These are phyloP conservation scores for Conoideocrella luteorostrata DNA, from an alignment of 2,329 filamentous ascomycete genomes.

Conservation along the genomic window DNA sequence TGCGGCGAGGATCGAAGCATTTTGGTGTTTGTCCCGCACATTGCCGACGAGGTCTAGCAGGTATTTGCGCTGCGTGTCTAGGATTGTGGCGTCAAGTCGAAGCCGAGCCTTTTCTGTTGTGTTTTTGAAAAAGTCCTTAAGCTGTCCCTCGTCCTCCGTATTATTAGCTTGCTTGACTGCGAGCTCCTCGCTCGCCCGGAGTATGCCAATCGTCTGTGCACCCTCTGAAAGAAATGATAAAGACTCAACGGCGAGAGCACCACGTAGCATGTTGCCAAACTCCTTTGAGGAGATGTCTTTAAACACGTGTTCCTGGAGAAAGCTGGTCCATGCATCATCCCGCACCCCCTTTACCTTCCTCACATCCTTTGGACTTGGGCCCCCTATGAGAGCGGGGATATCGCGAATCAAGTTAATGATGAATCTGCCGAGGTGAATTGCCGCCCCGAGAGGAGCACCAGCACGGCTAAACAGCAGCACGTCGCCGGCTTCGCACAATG, in stretches of 20 bases:
- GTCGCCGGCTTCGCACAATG: conserved; percentile 4
- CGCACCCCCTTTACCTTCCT: not conserved
- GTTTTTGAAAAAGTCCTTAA: not conserved
- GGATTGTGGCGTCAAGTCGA: not conserved
- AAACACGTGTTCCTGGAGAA: conserved; percentile 1
- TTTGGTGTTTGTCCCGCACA: not conserved
- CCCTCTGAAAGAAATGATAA: conserved; percentile 1
- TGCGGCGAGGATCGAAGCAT: conserved; percentile 2
- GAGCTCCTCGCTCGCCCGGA: not conserved
- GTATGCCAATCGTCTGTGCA: conserved; percentile 3
- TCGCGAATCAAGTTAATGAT: not conserved
- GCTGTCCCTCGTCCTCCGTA: not conserved
- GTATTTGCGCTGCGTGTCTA: not conserved
- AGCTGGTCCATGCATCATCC: not conserved
- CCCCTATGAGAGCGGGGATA: not conserved
- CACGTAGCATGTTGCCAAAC: not conserved
- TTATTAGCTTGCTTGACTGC: not conserved
- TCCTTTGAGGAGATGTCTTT: not conserved
- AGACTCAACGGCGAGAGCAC: conserved; percentile 1
- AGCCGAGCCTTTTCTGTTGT: not conserved
- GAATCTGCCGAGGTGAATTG: conserved; percentile 1
- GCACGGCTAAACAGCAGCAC: conserved; percentile 1
- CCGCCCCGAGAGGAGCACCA: not conserved
- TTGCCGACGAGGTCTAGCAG: not conserved
- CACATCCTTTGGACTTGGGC: not conserved